Percentiles rank a stretch among this genome's conserved stretches.
phyloP scores from a whole-genome alignment of 148 eudicot genomes.

The Bassia scoparia region DNA sequence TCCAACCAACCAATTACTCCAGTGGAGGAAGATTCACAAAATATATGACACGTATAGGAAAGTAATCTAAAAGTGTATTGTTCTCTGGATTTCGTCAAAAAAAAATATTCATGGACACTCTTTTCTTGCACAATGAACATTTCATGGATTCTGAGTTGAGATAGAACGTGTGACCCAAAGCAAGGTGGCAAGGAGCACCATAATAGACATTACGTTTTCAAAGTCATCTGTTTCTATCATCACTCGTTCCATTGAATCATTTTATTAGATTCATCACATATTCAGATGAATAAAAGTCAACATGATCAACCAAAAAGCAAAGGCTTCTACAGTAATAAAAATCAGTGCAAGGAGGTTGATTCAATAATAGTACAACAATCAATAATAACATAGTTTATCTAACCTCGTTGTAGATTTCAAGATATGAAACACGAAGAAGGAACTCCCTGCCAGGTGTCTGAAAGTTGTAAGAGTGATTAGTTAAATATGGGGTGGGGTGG shows the following conservation, averaged over 20 bases:
- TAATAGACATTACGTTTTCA: background rate
- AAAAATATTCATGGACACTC: background rate
- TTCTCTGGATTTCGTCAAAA: background rate
- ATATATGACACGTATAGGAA: background rate
- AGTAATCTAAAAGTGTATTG: background rate
- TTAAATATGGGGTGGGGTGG: background rate
- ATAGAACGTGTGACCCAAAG: background rate
- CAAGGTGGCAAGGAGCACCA: background rate
- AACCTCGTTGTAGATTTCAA: constrained; percentile 88
- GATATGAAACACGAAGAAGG: constrained; percentile 80
- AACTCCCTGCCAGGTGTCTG: constrained; percentile 78
- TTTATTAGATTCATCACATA: background rate
- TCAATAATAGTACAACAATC: constrained; percentile 3
- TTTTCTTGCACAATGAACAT: background rate
- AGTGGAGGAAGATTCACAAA: background rate
- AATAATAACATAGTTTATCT: constrained; percentile 17
- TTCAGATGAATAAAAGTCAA: background rate
- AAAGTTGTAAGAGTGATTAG: background rate
- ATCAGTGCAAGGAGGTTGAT: background rate
- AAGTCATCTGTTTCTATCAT: background rate
- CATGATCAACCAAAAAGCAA: background rate
- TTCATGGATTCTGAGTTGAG: background rate
- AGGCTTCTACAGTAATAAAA: background rate
- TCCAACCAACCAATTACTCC: too few species aligned
- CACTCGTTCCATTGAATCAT: background rate